phyloP scores from a whole-genome alignment of 805 yeast species.

The Lipomyces spencermartinsiae region DNA sequence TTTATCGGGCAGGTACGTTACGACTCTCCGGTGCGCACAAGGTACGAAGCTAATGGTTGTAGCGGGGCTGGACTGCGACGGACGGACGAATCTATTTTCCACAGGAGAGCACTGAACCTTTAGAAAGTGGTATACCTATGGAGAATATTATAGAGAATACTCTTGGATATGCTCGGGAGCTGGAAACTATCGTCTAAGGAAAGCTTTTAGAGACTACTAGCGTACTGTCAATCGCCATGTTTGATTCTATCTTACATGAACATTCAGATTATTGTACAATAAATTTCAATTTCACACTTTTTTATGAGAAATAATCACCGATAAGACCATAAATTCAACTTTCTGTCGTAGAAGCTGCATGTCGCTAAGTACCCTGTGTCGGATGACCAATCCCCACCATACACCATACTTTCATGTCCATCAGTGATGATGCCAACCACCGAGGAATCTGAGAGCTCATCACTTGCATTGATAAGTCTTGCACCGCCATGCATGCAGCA shows the following conservation, averaged over 20 bases:
- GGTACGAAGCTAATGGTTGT: constrained; percentile 20
- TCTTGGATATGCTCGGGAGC: constrained; percentile 85
- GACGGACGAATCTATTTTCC: constrained; percentile 53
- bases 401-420: constrained; percentile 90
- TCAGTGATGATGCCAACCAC: constrained; percentile 40
- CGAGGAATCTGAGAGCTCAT: constrained; percentile 36
- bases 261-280: constrained; percentile 18
- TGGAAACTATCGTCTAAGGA: constrained; percentile 82
- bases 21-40: too few species aligned
- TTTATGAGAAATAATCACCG: constrained; percentile 1
- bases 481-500: constrained; percentile 99
- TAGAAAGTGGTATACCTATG: constrained; percentile 49
- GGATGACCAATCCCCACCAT: constrained; percentile 88
- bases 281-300: constrained; percentile 3
- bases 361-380: constrained; percentile 64
- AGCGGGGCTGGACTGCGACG: constrained; percentile 64
- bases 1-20: constrained; percentile 54
- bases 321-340: constrained; percentile 73
- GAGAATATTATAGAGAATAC: constrained; percentile 68
- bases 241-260: background rate
- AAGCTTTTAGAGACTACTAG: background rate
- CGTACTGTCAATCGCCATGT: background rate
- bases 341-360: constrained; percentile 89
- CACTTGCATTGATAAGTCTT: constrained; percentile 56
- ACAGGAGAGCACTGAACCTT: constrained; percentile 43